phyloP scores from a whole-genome alignment of 768 basidiomycete genomes.

The Lactarius akahatsu region DNA sequence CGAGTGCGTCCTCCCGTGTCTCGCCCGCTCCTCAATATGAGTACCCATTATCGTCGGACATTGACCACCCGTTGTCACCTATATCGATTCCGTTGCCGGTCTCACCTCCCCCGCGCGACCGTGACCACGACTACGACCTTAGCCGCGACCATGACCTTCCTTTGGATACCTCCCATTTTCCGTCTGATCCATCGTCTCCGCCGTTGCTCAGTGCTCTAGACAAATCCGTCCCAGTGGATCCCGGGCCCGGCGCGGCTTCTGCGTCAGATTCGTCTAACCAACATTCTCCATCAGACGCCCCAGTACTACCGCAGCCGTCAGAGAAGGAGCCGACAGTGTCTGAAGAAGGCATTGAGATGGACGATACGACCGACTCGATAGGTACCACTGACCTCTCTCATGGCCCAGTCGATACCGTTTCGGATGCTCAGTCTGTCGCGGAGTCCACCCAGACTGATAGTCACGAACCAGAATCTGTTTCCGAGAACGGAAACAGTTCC shows the following conservation, averaged over 20 bases:
- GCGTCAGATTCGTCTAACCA: conserved; percentile 2
- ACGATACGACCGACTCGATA: not conserved
- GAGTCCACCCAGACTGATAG: not conserved
- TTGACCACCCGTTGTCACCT: conserved; percentile 34
- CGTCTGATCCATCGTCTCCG: not conserved
- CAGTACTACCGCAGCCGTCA: not conserved
- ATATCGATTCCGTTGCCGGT: conserved; percentile 22
- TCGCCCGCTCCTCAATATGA: conserved; percentile 43
- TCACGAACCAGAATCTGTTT: conserved; percentile 1
- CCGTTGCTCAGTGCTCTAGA: not conserved
- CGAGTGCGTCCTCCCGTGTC: conserved; percentile 41
- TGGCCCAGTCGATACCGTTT: not conserved
- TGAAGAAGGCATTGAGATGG: not conserved
- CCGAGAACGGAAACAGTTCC: not conserved
- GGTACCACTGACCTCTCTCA: not conserved
- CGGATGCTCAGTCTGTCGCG: conserved; percentile 3
- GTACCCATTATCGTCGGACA: conserved; percentile 34
- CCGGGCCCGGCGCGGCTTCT: not conserved
- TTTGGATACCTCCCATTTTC: conserved; percentile 1
- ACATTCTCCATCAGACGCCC: not conserved
- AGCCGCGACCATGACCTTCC: not conserved
- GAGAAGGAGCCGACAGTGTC: not conserved
- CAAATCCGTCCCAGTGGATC: not conserved
- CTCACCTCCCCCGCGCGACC: conserved; percentile 22
- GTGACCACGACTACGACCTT: not conserved